Percentiles rank a stretch among this genome's conserved stretches.
These are phyloP conservation scores for Cercospora zeina DNA, from an alignment of 2,329 filamentous ascomycete genomes.

Conservation along the genomic window DNA sequence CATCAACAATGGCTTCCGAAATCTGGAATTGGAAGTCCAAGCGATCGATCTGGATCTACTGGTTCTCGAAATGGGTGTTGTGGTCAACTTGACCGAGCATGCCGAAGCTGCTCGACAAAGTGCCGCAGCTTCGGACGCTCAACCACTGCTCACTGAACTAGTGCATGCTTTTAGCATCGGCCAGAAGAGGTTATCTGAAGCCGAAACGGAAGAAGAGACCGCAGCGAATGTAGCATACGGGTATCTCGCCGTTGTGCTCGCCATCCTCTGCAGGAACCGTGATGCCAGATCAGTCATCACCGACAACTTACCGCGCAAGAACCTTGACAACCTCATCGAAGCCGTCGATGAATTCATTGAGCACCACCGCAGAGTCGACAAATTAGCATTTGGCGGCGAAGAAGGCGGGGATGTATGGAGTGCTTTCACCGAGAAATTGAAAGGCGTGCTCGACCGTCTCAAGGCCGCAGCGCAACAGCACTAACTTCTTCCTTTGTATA, in stretches of 20 bases:
- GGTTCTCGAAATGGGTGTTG: conserved; percentile 73
- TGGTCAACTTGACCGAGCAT: conserved; percentile 86
- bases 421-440: conserved; percentile 57
- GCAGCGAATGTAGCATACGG: conserved; percentile 80
- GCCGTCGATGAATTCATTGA: conserved; percentile 64
- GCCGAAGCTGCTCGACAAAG: conserved; percentile 57
- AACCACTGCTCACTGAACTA: conserved; percentile 30
- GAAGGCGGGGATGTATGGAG: conserved; percentile 50
- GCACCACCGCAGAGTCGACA: conserved; percentile 61
- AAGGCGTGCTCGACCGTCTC: conserved; percentile 51
- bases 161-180: conserved; percentile 35
- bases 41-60: conserved; percentile 64
- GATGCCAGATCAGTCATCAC: conserved; percentile 42
- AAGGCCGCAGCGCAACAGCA: conserved; percentile 24
- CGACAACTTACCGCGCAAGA: conserved; percentile 48
- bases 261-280: conserved; percentile 69
- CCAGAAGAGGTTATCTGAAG: conserved; percentile 48
- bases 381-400: conserved; percentile 49
- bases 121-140: conserved; percentile 17
- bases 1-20: conserved; percentile 34
- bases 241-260: conserved; percentile 80
- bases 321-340: conserved; percentile 54
- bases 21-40: conserved; percentile 32
- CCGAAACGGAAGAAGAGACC: conserved; percentile 68
- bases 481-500: not conserved